Conservation (phyloP, 1,139 yeast species). For the Lodderomyces pseudojiufengensis region DNA sequence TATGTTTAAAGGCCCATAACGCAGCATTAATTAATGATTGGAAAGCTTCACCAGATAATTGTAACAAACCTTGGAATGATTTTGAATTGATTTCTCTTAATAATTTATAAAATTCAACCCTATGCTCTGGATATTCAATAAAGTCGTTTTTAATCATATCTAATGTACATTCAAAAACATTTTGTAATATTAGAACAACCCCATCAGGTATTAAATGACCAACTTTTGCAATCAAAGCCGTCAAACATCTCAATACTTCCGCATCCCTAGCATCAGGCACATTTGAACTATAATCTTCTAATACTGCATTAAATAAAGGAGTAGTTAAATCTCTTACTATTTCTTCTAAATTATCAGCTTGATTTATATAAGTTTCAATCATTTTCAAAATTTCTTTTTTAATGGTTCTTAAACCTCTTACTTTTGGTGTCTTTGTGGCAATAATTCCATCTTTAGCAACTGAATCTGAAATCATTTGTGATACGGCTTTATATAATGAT, state of each 20-base stretch:
- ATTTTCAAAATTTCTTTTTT: constrained; percentile 90
- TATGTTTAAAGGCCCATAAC: constrained; percentile 97
- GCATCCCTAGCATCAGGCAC: constrained; percentile 98
- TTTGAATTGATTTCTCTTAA: constrained; percentile 82
- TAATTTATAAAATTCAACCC: constrained; percentile 91
- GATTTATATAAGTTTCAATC: constrained; percentile 83
- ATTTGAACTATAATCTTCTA: constrained; percentile 83
- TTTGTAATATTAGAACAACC: constrained; percentile 80
- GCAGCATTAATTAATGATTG: constrained; percentile 90
- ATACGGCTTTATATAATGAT: constrained; percentile 83
- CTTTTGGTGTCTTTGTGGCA: constrained; percentile 93
- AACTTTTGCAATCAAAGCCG: constrained; percentile 81
- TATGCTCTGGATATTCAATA: constrained; percentile 95
- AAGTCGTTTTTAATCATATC: constrained; percentile 95
- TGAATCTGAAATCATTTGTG: constrained; percentile 78
- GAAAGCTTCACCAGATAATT: constrained; percentile 89
- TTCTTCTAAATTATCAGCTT: constrained; percentile 83
- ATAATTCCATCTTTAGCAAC: constrained; percentile 78
- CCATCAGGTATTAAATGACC: constrained; percentile 90
- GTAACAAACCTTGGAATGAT: constrained; percentile 80
- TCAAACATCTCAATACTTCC: constrained; percentile 92
- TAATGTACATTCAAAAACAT: constrained; percentile 90
- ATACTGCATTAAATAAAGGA: constrained; percentile 78
- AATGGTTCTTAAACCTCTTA: constrained; percentile 91
- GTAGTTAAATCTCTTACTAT: constrained; percentile 81